Conservation (phyloP, 2,329 filamentous ascomycete species). For the Spiromastix sp. region DNA sequence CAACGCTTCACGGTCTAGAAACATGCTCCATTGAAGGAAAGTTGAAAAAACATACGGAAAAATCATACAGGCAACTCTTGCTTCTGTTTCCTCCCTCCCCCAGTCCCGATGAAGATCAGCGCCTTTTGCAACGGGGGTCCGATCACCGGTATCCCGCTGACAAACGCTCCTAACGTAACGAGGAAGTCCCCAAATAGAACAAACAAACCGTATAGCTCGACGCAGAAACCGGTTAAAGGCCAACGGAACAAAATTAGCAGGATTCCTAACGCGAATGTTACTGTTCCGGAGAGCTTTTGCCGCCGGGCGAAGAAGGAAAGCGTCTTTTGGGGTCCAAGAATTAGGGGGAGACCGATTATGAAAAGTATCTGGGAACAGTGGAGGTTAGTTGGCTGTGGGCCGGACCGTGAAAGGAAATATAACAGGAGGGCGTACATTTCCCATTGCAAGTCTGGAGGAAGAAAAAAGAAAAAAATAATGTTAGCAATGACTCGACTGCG, state of each 20-base stretch:
- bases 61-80: conserved; percentile 11
- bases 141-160: conserved; percentile 70
- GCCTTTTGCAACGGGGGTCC: conserved; percentile 72
- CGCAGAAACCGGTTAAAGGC: conserved; percentile 80
- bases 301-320: conserved; percentile 86
- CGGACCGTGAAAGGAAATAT: conserved; percentile 7
- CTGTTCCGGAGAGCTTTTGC: conserved; percentile 86
- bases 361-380: conserved; percentile 68
- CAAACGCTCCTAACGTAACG: conserved; percentile 81
- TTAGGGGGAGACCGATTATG: conserved; percentile 88
- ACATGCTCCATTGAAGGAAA: too few species aligned
- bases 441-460: conserved; percentile 74
- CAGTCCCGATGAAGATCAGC: conserved; percentile 59
- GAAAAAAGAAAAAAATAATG: too few species aligned
- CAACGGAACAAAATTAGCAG: conserved; percentile 78
- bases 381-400: conserved; percentile 6
- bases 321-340: conserved; percentile 88
- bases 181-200: conserved; percentile 94
- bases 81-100: conserved; percentile 53
- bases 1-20: too few species aligned
- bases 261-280: conserved; percentile 76
- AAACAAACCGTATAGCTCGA: conserved; percentile 88
- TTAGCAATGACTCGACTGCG: too few species aligned
- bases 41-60: too few species aligned
- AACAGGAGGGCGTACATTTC: conserved; percentile 56